These are phyloP conservation scores for Thozetella sp. DNA, from an alignment of 495 filamentous ascomycete species.

Conservation along the genomic window DNA sequence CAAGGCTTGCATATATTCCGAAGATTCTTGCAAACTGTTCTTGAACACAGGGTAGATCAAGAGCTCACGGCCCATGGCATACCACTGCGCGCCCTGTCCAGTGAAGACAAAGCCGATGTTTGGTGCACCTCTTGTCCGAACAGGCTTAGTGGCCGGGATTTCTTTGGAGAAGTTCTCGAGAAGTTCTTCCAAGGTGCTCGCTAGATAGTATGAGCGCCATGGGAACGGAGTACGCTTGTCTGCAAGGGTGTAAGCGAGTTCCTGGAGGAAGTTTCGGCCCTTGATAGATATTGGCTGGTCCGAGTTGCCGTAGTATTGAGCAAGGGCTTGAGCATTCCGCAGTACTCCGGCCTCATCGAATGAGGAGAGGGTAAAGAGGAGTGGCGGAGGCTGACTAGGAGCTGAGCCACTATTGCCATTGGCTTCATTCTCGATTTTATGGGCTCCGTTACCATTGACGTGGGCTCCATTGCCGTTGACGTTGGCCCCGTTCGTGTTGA, in stretches of 20 bases:
- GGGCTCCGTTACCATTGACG: too few relatives aligned
- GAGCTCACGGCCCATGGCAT: conserved; percentile 49
- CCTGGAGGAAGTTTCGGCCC: conserved; percentile 7
- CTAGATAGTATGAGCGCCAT: conserved; percentile 24
- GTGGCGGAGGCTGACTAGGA: too few relatives aligned
- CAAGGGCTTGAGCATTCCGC: conserved; percentile 13
- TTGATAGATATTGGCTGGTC: conserved; percentile 13
- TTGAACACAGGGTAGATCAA: conserved; percentile 23
- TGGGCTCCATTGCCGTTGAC: too few relatives aligned
- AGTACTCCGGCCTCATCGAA: too few relatives aligned
- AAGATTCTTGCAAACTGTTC: conserved; percentile 15
- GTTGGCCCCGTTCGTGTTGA: too few relatives aligned
- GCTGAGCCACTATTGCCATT: too few relatives aligned
- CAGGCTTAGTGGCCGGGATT: conserved; percentile 4
- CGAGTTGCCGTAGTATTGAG: conserved; percentile 12
- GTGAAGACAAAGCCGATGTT: conserved; percentile 37
- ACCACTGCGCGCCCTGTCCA: conserved; percentile 47
- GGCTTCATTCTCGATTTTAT: too few relatives aligned
- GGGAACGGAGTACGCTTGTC: conserved; percentile 22
- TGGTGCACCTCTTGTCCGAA: conserved; percentile 9
- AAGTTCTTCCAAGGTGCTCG: neutral
- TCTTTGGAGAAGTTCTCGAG: conserved; percentile 6
- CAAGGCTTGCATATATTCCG: conserved; percentile 16
- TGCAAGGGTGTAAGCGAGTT: conserved; percentile 31
- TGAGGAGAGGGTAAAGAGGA: too few relatives aligned